Base-by-base conservation (phyloP, 2,329 filamentous ascomycete species). In the Chalaropsis thielavioides region DNA sequence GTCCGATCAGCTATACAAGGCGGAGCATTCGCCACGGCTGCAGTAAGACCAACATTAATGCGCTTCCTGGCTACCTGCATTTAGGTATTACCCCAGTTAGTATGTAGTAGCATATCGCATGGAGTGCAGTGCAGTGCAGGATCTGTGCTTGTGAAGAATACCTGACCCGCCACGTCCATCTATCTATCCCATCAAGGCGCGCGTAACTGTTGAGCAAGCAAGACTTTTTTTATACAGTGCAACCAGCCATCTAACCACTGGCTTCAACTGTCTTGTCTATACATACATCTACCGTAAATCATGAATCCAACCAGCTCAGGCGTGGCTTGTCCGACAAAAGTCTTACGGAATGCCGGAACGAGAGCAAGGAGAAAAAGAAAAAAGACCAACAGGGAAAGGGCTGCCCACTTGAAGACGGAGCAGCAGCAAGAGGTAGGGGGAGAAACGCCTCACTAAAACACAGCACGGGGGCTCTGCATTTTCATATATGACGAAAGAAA, bases 91-190 rank as follows among this genome's bases (percentile, higher is more conserved):
- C 49, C 49, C 27, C 24, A 56, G 27, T 10, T 10, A 56, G 49
- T 15, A 56, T 31, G 24, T 56, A 2, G 31, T 2, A 56, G 49
- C 49, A 56, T 56, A 56, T 56, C 11, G 49, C 17, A 56, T 15
- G 17, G 49, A 56, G 22, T 31, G 22, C 24, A 31, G 27, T 31
- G 31, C 31, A 31, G 3, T 31, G 24, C 49, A 56, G 19, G 49
- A 60, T 60, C 58, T 60, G 58, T 60, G 58, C 38, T 60, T 15
- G 31, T 60, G 27, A 40, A 60, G 58, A 60, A 43, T 40, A 27
- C 31, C 8, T 7, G 17, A 31, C 58, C 31, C 58, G 58, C 58
- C n/a, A 13, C 22, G 31, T 31, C 31, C 31, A 31, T 56, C 49
- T 56, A 17, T 31, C 31, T 6, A 31, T 56, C 49, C 24, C 24